A percentile compares a stretch with the other conserved stretches of the same genome.
These are phyloP conservation scores for Punica granatum DNA, from an alignment of 345 rosid species.

Conservation along the genomic window DNA sequence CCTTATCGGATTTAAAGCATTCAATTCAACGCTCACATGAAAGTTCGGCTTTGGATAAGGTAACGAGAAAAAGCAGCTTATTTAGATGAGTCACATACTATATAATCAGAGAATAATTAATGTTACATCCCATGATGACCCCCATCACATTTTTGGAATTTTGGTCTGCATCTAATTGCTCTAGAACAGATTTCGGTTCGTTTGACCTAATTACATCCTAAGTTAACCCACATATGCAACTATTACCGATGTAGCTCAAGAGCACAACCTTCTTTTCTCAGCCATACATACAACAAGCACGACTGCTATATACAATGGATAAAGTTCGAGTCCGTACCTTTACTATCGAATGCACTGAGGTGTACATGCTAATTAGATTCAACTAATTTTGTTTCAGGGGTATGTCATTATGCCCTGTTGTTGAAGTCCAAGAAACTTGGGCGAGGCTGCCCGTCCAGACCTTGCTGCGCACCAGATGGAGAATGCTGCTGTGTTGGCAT, in stretches of 20 bases:
- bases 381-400: neutral
- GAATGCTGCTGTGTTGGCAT: constrained; percentile 43
- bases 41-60: neutral
- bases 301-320: constrained; percentile 1
- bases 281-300: neutral
- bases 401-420: constrained; percentile 28
- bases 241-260: neutral
- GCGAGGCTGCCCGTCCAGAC: constrained; percentile 32
- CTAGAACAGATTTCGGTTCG: neutral
- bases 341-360: neutral
- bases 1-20: too few relatives aligned
- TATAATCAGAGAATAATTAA: neutral
- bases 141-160: neutral
- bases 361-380: neutral
- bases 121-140: neutral
- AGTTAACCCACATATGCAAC: constrained; percentile 1
- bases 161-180: neutral
- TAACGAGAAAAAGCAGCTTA: neutral
- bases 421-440: constrained; percentile 42
- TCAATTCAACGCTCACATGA: neutral
- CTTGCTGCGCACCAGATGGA: constrained; percentile 28
- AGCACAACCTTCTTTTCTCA: neutral
- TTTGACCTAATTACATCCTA: neutral
- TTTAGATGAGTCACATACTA: neutral
- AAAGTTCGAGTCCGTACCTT: neutral